Percentiles rank a stretch among this genome's conserved stretches.
Evolutionary conservation across 805 yeast genomes (phyloP).

Genomic region (Yamadazyma insecticola): DNA sequence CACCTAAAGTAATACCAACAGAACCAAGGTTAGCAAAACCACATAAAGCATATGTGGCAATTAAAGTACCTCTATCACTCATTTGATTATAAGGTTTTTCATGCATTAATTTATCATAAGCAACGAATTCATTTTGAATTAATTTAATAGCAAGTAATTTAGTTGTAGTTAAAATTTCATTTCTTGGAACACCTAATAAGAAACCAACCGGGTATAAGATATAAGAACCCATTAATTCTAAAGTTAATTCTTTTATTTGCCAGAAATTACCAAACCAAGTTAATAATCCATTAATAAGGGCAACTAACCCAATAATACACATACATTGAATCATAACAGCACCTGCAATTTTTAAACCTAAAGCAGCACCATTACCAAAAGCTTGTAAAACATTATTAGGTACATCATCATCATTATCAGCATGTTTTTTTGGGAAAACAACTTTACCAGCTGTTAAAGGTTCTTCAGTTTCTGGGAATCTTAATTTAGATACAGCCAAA

Average conservation of each 20-base stretch:
- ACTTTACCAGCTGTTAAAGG: slow-evolving; percentile 47
- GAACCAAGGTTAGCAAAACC: slow-evolving; percentile 63
- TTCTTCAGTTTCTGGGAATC: slow-evolving; percentile 56
- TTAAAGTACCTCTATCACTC: slow-evolving; percentile 47
- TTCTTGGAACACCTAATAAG: slow-evolving; percentile 50
- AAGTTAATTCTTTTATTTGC: slow-evolving; percentile 48
- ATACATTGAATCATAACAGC: slow-evolving; percentile 54
- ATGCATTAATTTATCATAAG: slow-evolving; percentile 37
- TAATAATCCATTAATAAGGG: slow-evolving; percentile 50
- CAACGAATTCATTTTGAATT: slow-evolving; percentile 61
- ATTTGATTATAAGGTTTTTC: slow-evolving; percentile 42
- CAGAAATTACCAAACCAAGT: slow-evolving; percentile 61
- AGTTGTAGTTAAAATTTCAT: slow-evolving; percentile 48
- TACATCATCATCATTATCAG: slow-evolving; percentile 22
- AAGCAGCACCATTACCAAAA: slow-evolving; percentile 52
- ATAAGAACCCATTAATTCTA: slow-evolving; percentile 55
- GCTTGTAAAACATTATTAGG: slow-evolving; percentile 55
- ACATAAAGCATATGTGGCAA: slow-evolving; percentile 60
- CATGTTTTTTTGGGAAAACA: slow-evolving; percentile 44
- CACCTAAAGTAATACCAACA: slow-evolving; percentile 58
- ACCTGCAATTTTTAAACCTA: slow-evolving; percentile 54
- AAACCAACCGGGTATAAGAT: slow-evolving; percentile 57
- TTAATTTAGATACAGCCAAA: slow-evolving; percentile 54
- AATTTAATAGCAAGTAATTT: slow-evolving; percentile 52
- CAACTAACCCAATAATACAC: slow-evolving; percentile 58